Evolutionary conservation across 1,284 basidiomycete genomes (phyloP).

Genomic region (Cutaneotrichosporon curvatum): DNA sequence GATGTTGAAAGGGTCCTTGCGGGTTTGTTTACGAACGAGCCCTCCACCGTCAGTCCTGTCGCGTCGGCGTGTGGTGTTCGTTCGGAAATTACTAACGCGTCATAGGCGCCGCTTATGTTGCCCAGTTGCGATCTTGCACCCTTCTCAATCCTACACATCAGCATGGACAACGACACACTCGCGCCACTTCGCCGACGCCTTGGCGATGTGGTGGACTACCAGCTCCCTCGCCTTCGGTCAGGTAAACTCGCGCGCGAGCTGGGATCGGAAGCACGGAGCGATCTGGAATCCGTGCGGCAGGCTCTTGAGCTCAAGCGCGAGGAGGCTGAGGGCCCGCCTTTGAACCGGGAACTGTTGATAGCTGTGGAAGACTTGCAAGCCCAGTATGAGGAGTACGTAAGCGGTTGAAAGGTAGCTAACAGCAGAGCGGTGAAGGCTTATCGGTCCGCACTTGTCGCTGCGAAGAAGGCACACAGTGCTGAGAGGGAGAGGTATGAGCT

Average conservation of each 20-base stretch:
- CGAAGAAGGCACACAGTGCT: conserved; percentile 14
- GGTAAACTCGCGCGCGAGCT: conserved; percentile 62
- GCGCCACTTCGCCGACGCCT: conserved; percentile 52
- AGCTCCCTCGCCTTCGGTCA: conserved; percentile 66
- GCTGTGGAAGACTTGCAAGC: conserved; percentile 10
- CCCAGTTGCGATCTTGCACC: no score
- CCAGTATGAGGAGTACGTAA: conserved; percentile 19
- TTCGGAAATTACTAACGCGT: no score
- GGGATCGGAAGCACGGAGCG: conserved; percentile 65
- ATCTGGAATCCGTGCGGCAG: conserved; percentile 56
- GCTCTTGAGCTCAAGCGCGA: conserved; percentile 7
- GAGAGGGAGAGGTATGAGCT: no score
- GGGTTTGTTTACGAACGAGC: no score
- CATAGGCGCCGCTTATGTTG: no score
- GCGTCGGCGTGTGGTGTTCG: no score
- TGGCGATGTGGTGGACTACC: conserved; percentile 59
- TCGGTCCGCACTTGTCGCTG: conserved; percentile 24
- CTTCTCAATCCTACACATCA: no score
- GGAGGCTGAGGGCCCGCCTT: conserved; percentile 9
- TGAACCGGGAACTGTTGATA: neutral
- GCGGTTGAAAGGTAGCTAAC: neutral
- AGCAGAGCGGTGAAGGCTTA: conserved; percentile 19
- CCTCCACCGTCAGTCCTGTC: no score
- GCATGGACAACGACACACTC: neutral
- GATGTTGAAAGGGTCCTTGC: no score